Conservation (phyloP, 140 eudicot species). For the Cichorium intybus region DNA sequence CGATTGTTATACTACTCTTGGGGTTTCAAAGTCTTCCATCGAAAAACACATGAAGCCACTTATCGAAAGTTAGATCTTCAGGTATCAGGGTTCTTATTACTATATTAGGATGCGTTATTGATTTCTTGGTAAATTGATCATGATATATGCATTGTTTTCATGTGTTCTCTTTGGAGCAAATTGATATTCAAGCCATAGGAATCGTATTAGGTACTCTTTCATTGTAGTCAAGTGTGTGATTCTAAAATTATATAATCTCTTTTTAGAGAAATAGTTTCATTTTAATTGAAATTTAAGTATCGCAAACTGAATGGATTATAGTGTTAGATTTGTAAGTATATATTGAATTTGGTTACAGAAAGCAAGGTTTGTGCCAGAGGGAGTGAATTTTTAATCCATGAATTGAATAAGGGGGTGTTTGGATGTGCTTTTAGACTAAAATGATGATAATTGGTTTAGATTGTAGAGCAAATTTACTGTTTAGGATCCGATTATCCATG, state of each 20-base stretch:
- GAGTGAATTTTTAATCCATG: background rate
- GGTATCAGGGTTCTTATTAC: conserved; percentile 34
- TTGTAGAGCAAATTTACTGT: no score
- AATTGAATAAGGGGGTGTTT: background rate
- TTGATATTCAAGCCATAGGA: background rate
- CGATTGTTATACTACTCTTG: conserved; percentile 94
- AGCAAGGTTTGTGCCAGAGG: background rate
- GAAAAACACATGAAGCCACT: conserved; percentile 84
- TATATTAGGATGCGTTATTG: background rate
- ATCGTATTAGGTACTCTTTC: background rate
- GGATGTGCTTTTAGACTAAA: no score
- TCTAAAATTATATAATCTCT: background rate
- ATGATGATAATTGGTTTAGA: no score
- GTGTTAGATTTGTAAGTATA: background rate
- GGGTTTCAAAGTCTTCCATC: conserved; percentile 74
- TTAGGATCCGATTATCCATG: no score
- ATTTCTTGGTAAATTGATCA: background rate
- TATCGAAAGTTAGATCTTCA: conserved; percentile 88
- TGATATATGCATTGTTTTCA: conserved; percentile 1
- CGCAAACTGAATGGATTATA: background rate
- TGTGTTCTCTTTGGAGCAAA: conserved; percentile 2
- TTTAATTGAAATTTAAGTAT: background rate
- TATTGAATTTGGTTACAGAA: background rate
- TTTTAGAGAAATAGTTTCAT: background rate
- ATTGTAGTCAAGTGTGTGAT: background rate